Evolutionary conservation across 2,329 filamentous ascomycete species (phyloP).

Genomic region (Ascochyta pisi): DNA sequence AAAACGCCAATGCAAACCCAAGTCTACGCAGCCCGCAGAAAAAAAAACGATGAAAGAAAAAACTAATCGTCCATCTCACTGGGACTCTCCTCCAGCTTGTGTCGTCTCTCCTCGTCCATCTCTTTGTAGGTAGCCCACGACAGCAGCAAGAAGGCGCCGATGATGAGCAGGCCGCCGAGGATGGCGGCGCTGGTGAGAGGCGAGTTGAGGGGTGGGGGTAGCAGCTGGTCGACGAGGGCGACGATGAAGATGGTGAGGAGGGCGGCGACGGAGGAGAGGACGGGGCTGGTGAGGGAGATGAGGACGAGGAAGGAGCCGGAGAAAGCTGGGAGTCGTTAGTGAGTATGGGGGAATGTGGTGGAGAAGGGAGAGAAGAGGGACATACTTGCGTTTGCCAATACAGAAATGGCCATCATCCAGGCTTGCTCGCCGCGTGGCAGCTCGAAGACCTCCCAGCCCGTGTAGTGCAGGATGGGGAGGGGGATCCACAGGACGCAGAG

Average conservation of each 20-base stretch:
- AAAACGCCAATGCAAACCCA: background rate
- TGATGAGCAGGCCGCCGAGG: conserved; percentile 83
- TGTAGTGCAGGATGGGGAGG: conserved; percentile 79
- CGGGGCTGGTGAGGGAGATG: conserved; percentile 90
- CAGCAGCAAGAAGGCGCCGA: conserved; percentile 83
- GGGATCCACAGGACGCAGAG: conserved; percentile 90
- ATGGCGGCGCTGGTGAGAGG: conserved; percentile 78
- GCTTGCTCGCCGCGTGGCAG: conserved; percentile 79
- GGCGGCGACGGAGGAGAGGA: conserved; percentile 89
- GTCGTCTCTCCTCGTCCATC: conserved; percentile 82
- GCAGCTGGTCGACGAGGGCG: conserved; percentile 85
- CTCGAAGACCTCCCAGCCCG: conserved; percentile 82
- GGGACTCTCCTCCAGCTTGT: conserved; percentile 57
- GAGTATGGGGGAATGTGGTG: background rate
- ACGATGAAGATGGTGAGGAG: conserved; percentile 97
- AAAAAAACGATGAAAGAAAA: too few relatives aligned
- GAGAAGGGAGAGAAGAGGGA: conserved; percentile 24
- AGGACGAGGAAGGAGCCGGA: conserved; percentile 92
- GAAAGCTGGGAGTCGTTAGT: conserved; percentile 62
- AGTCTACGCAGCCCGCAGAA: background rate
- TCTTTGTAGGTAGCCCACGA: conserved; percentile 93
- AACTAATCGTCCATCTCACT: conserved; percentile 53
- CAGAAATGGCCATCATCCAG: conserved; percentile 79
- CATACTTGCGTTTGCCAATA: conserved; percentile 81
- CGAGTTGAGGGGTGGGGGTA: conserved; percentile 72